Evolutionary conservation across 176 grass and related monocot species (phyloP), one percentile per base, ranked within the genome.

Genomic region (Puya raimondii): DNA sequence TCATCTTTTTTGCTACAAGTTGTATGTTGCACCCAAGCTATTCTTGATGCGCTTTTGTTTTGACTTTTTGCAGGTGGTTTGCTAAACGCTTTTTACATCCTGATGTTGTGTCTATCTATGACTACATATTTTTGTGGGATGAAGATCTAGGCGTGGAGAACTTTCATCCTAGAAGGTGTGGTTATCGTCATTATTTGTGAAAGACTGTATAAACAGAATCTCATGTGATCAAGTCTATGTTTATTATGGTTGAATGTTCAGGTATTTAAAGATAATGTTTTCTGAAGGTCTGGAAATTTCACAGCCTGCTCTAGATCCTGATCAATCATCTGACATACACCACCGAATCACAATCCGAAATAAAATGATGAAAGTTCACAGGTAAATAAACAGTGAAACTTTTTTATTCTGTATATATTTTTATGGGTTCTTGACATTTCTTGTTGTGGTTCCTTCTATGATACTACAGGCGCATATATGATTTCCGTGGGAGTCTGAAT

Each of bases 251-350:
- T 64, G 47, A 10, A 65, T 51, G 17, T 61, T 48, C 85, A 99
- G 89, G 75, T 99, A 93, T 86, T 80, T 99, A 42, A 72, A 90
- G 71, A 82, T 99, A 88, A 99, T 99, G 94, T 80, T 89, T 52
- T 93, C 87, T 66, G 89, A 99, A 93, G 94, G 87, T 13, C 73
- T 99, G 48, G 89, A 99, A 88, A 99, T 99, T 76, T 88, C 94
- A 67, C 94, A 99, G 29, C 94, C 94, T 12, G 94, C 94, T 72
- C 74, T 99, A 57, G 94, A 99, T 64, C 86, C 89, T 77, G 87
- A 88, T 89, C 80, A 81, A 77, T 99, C 89, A 53, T 81, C 77
- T 47, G 94, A 99, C 74, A 93, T 99, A 79, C 94, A 99, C 66
- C 94, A 93, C 13, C 82, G 89, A 1, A 99, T 99, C 72, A 99